Evolutionary conservation across 305 asterid species (phyloP).

Genomic region (Solanum hybrid): DNA sequence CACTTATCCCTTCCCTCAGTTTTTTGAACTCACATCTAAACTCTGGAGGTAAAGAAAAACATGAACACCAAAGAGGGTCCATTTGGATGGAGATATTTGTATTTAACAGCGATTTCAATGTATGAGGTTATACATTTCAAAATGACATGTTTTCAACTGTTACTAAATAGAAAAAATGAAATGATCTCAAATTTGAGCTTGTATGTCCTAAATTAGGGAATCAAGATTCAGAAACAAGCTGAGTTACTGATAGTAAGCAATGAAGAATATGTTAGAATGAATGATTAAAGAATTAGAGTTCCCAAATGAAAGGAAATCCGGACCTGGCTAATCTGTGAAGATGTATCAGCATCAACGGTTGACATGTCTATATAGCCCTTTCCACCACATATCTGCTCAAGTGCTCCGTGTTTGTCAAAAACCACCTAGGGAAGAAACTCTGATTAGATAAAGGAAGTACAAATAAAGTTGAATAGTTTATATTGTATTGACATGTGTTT

Average conservation of each 20-base stretch:
- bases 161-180: background rate
- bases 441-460: background rate
- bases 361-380: conserved; percentile 97
- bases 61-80: background rate
- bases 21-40: background rate
- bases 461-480: background rate
- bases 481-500: background rate
- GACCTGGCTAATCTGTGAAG: conserved; percentile 80
- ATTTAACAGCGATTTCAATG: background rate
- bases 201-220: background rate
- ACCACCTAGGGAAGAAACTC: conserved; percentile 44
- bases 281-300: background rate
- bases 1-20: background rate
- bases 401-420: conserved; percentile 71
- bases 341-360: conserved; percentile 93
- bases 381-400: conserved; percentile 66
- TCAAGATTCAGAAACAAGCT: background rate
- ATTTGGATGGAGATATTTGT: background rate
- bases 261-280: background rate
- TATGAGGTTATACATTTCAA: background rate
- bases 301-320: background rate
- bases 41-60: background rate
- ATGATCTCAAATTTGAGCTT: background rate
- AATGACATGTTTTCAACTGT: background rate
- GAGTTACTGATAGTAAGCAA: background rate